A percentile compares a stretch with the other conserved stretches of the same genome.
Evolutionary conservation across 208 protist genomes (phyloP).

Genomic region (Wallacemonas sp.): DNA sequence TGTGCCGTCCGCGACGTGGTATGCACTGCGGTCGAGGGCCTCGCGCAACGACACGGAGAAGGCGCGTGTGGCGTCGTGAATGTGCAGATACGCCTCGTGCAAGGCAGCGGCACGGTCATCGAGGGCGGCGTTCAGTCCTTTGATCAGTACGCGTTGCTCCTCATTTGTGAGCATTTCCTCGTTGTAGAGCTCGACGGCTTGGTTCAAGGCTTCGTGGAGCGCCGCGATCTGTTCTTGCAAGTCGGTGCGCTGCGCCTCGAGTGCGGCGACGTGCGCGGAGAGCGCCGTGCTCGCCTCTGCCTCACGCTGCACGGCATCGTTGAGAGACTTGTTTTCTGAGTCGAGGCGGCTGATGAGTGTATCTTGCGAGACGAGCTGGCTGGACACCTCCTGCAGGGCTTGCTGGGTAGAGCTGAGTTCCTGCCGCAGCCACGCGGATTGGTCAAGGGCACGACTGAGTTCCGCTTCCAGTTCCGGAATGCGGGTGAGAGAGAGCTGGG

Average conservation of each 20-base stretch:
- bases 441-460: not conserved
- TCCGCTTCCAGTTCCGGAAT: not conserved
- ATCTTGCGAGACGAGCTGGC: conserved; percentile 2
- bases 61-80: not conserved
- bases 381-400: not conserved
- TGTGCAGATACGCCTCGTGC: not conserved
- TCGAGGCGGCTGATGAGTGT: not conserved
- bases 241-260: not conserved
- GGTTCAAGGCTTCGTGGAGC: not conserved
- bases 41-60: not conserved
- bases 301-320: conserved; percentile 20
- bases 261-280: not conserved
- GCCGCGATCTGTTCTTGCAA: not conserved
- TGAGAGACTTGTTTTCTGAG: conserved; percentile 1
- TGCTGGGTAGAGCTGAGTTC: not conserved
- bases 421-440: not conserved
- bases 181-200: not conserved
- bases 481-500: not conserved
- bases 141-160: not conserved
- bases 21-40: not conserved
- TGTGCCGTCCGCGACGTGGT: not conserved
- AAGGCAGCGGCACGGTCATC: not conserved
- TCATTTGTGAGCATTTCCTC: conserved; percentile 1
- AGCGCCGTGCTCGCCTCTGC: not conserved
- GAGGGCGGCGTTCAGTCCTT: not conserved